phyloP scores from a whole-genome alignment of 2,329 filamentous ascomycete species.

The Hirsutella rhossiliensis region DNA sequence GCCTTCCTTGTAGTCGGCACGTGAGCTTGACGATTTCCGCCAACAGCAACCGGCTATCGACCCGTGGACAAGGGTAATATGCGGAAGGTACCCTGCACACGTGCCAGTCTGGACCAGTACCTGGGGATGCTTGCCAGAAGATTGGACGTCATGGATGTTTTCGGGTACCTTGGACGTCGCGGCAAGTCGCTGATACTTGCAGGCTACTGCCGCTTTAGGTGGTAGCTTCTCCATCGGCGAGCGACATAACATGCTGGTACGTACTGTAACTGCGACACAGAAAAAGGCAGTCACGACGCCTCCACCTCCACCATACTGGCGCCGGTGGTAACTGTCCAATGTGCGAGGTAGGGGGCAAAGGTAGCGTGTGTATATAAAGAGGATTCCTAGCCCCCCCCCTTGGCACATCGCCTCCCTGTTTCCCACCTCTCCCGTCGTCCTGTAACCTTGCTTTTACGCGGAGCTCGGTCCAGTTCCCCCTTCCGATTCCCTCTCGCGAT shows the following conservation, averaged over 20 bases:
- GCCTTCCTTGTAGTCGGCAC: no score
- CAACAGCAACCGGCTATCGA: no score
- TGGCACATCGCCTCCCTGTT: background rate
- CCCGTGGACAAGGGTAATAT: no score
- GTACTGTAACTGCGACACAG: background rate
- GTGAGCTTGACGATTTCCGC: no score
- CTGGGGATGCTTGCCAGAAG: no score
- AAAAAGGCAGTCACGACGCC: slow-evolving; percentile 2
- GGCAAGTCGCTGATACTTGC: background rate
- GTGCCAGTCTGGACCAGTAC: no score
- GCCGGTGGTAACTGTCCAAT: background rate
- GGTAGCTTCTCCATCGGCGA: background rate
- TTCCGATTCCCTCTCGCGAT: background rate
- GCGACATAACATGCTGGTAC: background rate
- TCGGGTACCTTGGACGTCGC: no score
- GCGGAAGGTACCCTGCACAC: no score
- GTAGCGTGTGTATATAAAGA: slow-evolving; percentile 2
- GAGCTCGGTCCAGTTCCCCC: background rate
- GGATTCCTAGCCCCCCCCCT: slow-evolving; percentile 2
- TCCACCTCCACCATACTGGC: slow-evolving; percentile 1
- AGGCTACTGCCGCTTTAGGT: background rate
- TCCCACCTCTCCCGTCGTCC: background rate
- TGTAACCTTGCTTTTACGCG: background rate
- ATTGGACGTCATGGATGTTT: no score
- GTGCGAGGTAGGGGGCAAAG: background rate